Conservation (phyloP, 345 rosid genomes). For the Eucalyptus regnans region DNA sequence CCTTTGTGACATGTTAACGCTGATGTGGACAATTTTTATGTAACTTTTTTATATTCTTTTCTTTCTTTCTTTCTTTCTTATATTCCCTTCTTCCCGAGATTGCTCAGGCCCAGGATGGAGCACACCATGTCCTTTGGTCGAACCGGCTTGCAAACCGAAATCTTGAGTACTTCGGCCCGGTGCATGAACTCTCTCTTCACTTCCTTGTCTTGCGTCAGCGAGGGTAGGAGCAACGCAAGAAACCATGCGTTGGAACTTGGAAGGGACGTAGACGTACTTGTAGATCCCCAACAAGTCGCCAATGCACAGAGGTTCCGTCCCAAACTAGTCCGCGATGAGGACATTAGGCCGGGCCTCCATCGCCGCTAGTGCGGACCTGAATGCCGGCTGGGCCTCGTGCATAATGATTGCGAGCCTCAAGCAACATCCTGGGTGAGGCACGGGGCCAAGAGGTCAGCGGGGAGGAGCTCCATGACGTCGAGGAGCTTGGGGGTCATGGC, state of each 20-base stretch:
- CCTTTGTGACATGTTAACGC: too few species aligned
- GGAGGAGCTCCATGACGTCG: constrained; percentile 11
- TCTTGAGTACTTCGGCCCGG: constrained; percentile 1
- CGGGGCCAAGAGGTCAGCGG: constrained; percentile 6
- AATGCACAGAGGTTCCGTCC: too few species aligned
- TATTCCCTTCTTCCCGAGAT: not conserved
- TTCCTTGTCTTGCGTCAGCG: too few species aligned
- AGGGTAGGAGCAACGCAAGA: too few species aligned
- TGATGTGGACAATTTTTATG: too few species aligned
- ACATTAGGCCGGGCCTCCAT: too few species aligned
- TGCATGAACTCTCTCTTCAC: constrained; percentile 25
- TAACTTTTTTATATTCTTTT: too few species aligned
- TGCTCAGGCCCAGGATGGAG: constrained; percentile 23
- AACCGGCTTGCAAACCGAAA: constrained; percentile 44
- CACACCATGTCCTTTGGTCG: constrained; percentile 26
- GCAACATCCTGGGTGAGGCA: constrained; percentile 9
- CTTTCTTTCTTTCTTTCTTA: too few species aligned
- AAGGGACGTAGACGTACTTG: too few species aligned
- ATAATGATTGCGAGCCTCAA: constrained; percentile 9
- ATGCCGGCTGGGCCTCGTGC: constrained; percentile 16
- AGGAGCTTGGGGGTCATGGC: constrained; percentile 1
- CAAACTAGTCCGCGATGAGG: too few species aligned
- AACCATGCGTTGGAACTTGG: too few species aligned
- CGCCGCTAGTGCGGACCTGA: constrained; percentile 12
- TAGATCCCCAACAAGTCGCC: too few species aligned